Evolutionary conservation across 768 basidiomycete species (phyloP).

Genomic region (Fomitopsis pulvina): DNA sequence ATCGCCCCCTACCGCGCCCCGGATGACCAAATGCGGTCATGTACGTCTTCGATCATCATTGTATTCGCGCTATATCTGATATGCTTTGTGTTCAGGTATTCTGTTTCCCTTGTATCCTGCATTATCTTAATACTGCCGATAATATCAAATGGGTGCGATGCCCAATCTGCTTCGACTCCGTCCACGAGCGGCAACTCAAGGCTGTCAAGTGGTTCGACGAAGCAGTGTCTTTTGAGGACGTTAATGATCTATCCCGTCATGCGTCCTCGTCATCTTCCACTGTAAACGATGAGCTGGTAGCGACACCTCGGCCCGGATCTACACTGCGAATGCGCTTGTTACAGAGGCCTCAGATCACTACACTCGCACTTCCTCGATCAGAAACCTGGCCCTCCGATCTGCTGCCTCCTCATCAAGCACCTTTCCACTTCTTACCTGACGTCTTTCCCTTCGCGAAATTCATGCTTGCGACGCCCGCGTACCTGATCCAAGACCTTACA

Average conservation of each 20-base stretch:
- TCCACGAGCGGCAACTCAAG: slow-evolving; percentile 87
- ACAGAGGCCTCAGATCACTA: slow-evolving; percentile 90
- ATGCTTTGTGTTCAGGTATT: slow-evolving; percentile 53
- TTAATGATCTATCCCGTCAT: slow-evolving; percentile 24
- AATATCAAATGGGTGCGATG: slow-evolving; percentile 85
- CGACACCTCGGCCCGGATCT: slow-evolving; percentile 47
- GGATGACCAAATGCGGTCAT: slow-evolving; percentile 98
- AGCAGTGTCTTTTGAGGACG: slow-evolving; percentile 28
- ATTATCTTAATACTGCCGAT: slow-evolving; percentile 80
- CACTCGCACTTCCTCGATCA: slow-evolving; percentile 89
- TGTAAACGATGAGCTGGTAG: slow-evolving; percentile 28
- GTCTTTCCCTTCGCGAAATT: slow-evolving; percentile 85
- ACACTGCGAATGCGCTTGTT: slow-evolving; percentile 81
- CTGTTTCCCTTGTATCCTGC: slow-evolving; percentile 92
- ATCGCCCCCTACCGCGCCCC: slow-evolving; percentile 79
- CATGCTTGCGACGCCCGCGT: slow-evolving; percentile 90
- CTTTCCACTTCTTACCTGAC: slow-evolving; percentile 94
- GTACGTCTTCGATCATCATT: slow-evolving; percentile 42
- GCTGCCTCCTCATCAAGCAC: slow-evolving; percentile 85
- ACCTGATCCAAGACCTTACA: slow-evolving; percentile 69
- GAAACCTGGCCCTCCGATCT: slow-evolving; percentile 92
- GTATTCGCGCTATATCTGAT: slow-evolving; percentile 6
- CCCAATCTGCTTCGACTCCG: slow-evolving; percentile 93
- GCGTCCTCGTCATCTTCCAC: slow-evolving; percentile 44
- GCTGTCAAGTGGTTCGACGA: slow-evolving; percentile 86